Conservation (phyloP, 2,329 filamentous ascomycete species). For the Alternaria atra region DNA sequence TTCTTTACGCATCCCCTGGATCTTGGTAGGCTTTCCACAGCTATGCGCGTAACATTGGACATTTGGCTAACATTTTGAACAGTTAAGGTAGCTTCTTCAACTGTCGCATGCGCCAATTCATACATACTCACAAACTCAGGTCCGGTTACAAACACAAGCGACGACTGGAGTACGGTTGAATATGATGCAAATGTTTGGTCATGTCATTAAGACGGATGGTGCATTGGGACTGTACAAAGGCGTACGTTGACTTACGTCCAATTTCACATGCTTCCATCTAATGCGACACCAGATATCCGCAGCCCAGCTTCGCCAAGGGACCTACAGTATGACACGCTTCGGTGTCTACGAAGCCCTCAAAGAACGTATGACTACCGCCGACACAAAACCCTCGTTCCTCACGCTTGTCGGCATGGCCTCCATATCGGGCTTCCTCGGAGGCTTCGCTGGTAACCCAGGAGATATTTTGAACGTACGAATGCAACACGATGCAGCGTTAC, state of each 20-base stretch:
- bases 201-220: constrained; percentile 80
- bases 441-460: constrained; percentile 89
- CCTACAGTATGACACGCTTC: constrained; percentile 96
- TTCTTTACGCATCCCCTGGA: constrained; percentile 93
- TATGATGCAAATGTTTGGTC: constrained; percentile 85
- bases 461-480: constrained; percentile 98
- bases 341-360: constrained; percentile 97
- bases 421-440: constrained; percentile 85
- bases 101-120: constrained; percentile 5
- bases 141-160: constrained; percentile 83
- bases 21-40: constrained; percentile 71
- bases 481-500: constrained; percentile 89
- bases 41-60: neutral
- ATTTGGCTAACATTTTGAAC: constrained; percentile 39
- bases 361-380: constrained; percentile 65
- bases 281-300: constrained; percentile 73
- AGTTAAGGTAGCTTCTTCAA: constrained; percentile 55
- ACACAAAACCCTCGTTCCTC: constrained; percentile 70
- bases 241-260: constrained; percentile 55
- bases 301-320: constrained; percentile 87
- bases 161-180: constrained; percentile 73
- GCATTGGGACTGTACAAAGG: constrained; percentile 86
- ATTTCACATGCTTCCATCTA: neutral
- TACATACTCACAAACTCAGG: constrained; percentile 59
- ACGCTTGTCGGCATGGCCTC: constrained; percentile 85